A percentile compares a stretch with the other conserved stretches of the same genome.
Evolutionary conservation across 2,329 filamentous ascomycete species (phyloP).

Genomic region (Fusarium verticillioides): DNA sequence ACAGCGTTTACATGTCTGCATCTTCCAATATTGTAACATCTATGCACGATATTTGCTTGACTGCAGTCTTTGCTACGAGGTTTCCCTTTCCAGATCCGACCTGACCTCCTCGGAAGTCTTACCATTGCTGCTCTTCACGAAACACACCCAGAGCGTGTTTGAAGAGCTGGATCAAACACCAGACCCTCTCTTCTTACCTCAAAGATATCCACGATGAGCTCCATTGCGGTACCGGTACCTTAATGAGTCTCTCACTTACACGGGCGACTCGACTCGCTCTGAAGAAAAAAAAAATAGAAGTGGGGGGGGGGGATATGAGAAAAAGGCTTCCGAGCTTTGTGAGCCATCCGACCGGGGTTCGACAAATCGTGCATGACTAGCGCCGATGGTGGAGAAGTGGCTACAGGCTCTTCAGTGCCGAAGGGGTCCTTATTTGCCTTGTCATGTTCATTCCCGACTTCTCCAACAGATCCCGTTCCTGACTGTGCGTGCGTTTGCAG

Average conservation of each 20-base stretch:
- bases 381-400: conserved; percentile 27
- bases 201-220: conserved; percentile 34
- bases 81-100: conserved; percentile 21
- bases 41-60: neutral
- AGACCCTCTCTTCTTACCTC: conserved; percentile 33
- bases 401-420: conserved; percentile 36
- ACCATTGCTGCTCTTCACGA: neutral
- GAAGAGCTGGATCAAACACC: conserved; percentile 23
- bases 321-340: conserved; percentile 19
- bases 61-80: conserved; percentile 14
- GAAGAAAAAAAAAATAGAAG: conserved; percentile 16
- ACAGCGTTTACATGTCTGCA: neutral
- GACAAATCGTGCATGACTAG: conserved; percentile 47
- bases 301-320: conserved; percentile 19
- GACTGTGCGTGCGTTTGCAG: conserved; percentile 14
- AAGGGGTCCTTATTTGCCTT: conserved; percentile 32
- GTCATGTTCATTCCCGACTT: conserved; percentile 3
- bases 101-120: conserved; percentile 1
- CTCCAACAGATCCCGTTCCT: conserved; percentile 34
- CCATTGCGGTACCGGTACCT: conserved; percentile 37
- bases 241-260: conserved; percentile 33
- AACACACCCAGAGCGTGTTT: conserved; percentile 37
- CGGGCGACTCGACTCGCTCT: neutral
- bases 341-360: conserved; percentile 39
- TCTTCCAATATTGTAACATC: neutral